Evolutionary conservation across 2,329 filamentous ascomycete species (phyloP).

Genomic region (Fusarium fracticaudum): DNA sequence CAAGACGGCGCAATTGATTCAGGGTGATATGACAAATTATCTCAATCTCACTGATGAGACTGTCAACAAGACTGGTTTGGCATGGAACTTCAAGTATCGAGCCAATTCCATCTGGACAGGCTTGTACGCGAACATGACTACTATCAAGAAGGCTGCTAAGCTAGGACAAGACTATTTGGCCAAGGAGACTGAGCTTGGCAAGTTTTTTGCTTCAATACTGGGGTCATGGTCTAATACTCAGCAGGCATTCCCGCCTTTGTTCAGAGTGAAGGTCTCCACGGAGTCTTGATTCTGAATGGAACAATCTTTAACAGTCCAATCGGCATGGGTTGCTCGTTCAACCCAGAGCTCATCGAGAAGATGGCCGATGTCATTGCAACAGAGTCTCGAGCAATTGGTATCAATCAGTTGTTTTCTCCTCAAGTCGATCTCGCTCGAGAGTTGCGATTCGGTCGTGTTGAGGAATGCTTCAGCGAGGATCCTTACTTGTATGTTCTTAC

Average conservation of each 20-base stretch:
- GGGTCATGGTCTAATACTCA: not conserved
- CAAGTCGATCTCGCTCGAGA: slow-evolving; percentile 77
- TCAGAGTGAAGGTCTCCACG: slow-evolving; percentile 80
- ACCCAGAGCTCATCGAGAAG: slow-evolving; percentile 69
- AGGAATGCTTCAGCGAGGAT: slow-evolving; percentile 79
- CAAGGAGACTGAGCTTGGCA: slow-evolving; percentile 53
- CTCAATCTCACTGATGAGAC: slow-evolving; percentile 72
- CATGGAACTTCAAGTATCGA: slow-evolving; percentile 71
- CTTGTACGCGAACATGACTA: slow-evolving; percentile 70
- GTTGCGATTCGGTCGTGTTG: slow-evolving; percentile 75
- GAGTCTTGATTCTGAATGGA: slow-evolving; percentile 75
- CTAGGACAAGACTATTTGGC: slow-evolving; percentile 74
- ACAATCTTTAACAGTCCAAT: slow-evolving; percentile 85
- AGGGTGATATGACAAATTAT: slow-evolving; percentile 78
- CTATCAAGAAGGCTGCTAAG: slow-evolving; percentile 70
- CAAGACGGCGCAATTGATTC: slow-evolving; percentile 75
- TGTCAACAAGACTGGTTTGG: slow-evolving; percentile 75
- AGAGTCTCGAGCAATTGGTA: slow-evolving; percentile 73
- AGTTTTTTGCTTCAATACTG: slow-evolving; percentile 42
- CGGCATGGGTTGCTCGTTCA: slow-evolving; percentile 76
- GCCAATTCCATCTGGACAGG: slow-evolving; percentile 79
- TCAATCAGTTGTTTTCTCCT: slow-evolving; percentile 79
- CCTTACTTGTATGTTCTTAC: slow-evolving; percentile 59
- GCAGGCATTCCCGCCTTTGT: slow-evolving; percentile 76
- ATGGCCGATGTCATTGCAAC: slow-evolving; percentile 74